A percentile compares a stretch with the other conserved stretches of the same genome.
Conservation (phyloP, 2,329 filamentous ascomycete genomes). For the Penicillium hordei region DNA sequence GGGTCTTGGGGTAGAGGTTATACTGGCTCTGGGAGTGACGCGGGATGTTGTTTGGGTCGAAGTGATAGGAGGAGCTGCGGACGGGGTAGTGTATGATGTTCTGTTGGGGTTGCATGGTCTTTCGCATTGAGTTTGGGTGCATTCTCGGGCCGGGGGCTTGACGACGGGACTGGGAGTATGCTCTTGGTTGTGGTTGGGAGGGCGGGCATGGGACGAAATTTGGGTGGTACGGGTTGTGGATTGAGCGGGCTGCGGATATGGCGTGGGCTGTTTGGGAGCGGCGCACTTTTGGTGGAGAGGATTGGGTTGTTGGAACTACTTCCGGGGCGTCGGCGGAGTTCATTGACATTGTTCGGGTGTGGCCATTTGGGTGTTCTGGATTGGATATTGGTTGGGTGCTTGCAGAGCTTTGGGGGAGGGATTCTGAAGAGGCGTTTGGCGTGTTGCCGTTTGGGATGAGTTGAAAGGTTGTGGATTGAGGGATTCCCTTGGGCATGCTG, state of each 20-base stretch:
- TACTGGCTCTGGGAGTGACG: slow-evolving; percentile 31
- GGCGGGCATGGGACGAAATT: slow-evolving; percentile 22
- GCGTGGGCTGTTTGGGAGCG: slow-evolving; percentile 26
- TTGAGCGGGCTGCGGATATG: slow-evolving; percentile 19
- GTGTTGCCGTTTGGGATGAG: not conserved
- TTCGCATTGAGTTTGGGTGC: slow-evolving; percentile 12
- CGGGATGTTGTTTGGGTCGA: slow-evolving; percentile 26
- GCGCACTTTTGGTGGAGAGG: slow-evolving; percentile 25
- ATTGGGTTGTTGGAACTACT: slow-evolving; percentile 26
- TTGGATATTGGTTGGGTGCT: not conserved
- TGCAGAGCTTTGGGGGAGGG: slow-evolving; percentile 2
- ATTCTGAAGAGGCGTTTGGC: not conserved
- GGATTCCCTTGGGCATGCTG: slow-evolving; percentile 3
- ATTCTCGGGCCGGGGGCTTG: slow-evolving; percentile 8
- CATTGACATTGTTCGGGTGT: slow-evolving; percentile 31
- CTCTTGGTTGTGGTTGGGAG: slow-evolving; percentile 12
- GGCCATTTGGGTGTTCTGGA: slow-evolving; percentile 7
- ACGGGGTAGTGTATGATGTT: slow-evolving; percentile 9
- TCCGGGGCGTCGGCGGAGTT: slow-evolving; percentile 39
- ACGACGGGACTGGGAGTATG: slow-evolving; percentile 19
- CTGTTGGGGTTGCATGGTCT: slow-evolving; percentile 8
- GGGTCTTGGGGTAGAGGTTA: not conserved
- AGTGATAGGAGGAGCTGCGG: slow-evolving; percentile 27
- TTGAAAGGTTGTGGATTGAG: slow-evolving; percentile 3
- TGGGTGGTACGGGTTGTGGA: slow-evolving; percentile 30